Base-by-base conservation (phyloP, 495 filamentous ascomycete species). In the Aspergillus incahuasiensis region DNA sequence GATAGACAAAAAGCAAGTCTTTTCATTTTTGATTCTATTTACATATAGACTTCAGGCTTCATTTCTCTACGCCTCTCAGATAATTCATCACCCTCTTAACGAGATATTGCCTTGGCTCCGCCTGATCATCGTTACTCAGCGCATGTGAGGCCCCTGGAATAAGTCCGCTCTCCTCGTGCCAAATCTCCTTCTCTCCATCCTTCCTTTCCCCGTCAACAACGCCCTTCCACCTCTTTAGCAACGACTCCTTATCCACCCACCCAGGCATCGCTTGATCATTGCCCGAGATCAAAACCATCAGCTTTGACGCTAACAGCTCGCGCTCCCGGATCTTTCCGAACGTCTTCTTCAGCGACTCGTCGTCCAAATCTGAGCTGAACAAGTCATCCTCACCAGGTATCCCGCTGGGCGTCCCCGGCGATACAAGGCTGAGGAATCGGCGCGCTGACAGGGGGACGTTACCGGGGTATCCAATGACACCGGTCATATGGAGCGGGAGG, bases 361-460 rank as follows among this genome's bases (percentile, higher is more conserved):
- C 82, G 0, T 68, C 63, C 20, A 95, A 68, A 68, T 92, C 89
- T 13, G 86, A 87, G 49, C 85, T 88, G 71, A 96, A 97, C 62
- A 86, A 85, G 67, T 97, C 92, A 67, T 97, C 92, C 35, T 87
- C 88, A 5, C 87, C 88, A 1, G 72, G 76, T 21, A 68, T 55
- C 65, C 82, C 59, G 35, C 12, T 35, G 9, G 78, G 66, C 28
- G 66, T 67, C 15, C 76, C 76, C 0, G 76, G 74, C 38, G 76
- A 82, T 5, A 78, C 79, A n/a, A 96, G 74, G 55, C 81, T 81
- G 20, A 83, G 62, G 30, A 87, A 91, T 25, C 92, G 68, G 65
- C 38, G 87, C 82, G 63, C 49, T 78, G 68, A 84, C 9, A 92
- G 70, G 2, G 86, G 84, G 0, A 77, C 76, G 4, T 66, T 63